Evolutionary conservation across 176 grass and related monocot species (phyloP).

Genomic region (Cenchrus purpureus): DNA sequence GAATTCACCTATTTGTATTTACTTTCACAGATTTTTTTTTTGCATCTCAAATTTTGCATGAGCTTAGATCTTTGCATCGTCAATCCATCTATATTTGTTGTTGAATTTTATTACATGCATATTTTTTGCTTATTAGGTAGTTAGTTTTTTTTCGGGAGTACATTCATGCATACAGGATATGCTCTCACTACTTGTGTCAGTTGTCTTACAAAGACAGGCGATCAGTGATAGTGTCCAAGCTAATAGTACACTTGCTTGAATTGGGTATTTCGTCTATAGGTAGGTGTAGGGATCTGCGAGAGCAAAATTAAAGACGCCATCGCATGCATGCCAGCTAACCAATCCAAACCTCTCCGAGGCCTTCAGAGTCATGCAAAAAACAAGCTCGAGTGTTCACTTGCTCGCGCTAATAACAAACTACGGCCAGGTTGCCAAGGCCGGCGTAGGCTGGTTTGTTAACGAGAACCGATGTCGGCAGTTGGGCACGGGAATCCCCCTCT

Average conservation of each 20-base stretch:
- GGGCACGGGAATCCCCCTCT: not conserved
- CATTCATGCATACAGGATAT: no score
- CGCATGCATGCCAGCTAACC: conserved; percentile 33
- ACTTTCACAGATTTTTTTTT: no score
- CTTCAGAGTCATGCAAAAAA: conserved; percentile 36
- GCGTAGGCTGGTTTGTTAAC: conserved; percentile 43
- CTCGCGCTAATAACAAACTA: not conserved
- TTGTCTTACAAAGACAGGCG: no score
- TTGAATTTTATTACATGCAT: no score
- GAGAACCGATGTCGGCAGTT: conserved; percentile 47
- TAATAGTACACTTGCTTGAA: not conserved
- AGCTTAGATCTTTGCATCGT: no score
- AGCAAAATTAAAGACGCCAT: not conserved
- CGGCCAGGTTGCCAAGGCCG: not conserved
- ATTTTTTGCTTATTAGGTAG: no score
- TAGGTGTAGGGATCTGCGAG: not conserved
- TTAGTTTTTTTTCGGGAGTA: no score
- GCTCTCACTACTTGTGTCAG: no score
- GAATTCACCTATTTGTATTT: no score
- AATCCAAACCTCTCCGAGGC: not conserved
- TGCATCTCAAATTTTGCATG: no score
- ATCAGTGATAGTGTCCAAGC: not conserved
- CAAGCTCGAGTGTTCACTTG: conserved; percentile 11
- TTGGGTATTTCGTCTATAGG: not conserved
- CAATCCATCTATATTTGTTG: no score